Evolutionary conservation across 2,329 filamentous ascomycete genomes (phyloP), one percentile per base, ranked within the genome.

Genomic region (Talaromyces sp.): DNA sequence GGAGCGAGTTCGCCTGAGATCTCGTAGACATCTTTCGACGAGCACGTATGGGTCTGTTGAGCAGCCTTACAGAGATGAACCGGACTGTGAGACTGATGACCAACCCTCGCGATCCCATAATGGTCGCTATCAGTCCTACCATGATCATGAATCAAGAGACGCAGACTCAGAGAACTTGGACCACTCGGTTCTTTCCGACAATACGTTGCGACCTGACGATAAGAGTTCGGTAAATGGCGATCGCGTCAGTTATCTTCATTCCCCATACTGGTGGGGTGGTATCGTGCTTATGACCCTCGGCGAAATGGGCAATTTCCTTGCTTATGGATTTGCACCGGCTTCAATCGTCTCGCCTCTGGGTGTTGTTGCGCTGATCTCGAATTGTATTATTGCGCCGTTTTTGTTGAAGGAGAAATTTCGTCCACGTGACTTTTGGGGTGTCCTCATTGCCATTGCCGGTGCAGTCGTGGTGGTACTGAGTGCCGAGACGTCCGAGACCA

Each of bases 331-430:
- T 74, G 95, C 95, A 33, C 95, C 95, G 3, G 95, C 95, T 7
- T 98, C 95, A 14, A 97, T 99, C 70, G 95, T 99, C 46, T 97
- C 93, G 37, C 95, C 95, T 0, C 82, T 99, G 5, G 95, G 95
- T 9, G 95, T 99, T n/a, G 95, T 99, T 12, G 95, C 95, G 1
- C 81, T 99, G 66, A 88, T 99, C 52, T 96, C 93, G 50, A 99
- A 99, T 77, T 99, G 95, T 76, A 86, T 99, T 64, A 96, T 99
- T 73, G 95, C 95, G 2, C 95, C 95, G 0, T 87, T 95, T 66
- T 88, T 99, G 82, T 88, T 99, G 67, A 93, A 96, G 72, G 95
- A 99, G 78, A 83, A 82, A 58, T 97, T 99, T 71, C 88, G 95
- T 37, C 83, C 83, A 68, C 86, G 92, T 58, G 95, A 99, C 76